A percentile compares a stretch with the other conserved stretches of the same genome.
These are phyloP conservation scores for Pyrus hybrid DNA, from an alignment of 331 rosid species.

Conservation along the genomic window DNA sequence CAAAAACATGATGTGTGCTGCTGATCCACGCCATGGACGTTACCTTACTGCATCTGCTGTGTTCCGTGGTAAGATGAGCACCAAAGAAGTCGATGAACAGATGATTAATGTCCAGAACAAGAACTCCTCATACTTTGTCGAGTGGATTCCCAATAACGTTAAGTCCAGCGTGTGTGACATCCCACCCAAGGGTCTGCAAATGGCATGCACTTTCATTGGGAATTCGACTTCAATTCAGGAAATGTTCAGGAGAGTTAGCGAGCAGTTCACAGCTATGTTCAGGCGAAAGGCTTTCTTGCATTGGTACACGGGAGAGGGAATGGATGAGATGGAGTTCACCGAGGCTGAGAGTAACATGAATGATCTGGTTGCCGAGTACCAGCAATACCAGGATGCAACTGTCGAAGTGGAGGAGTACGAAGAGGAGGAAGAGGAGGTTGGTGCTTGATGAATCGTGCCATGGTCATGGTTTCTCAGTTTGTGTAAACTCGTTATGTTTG, in stretches of 20 bases:
- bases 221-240: conserved; percentile 80
- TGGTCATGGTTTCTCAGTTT: conserved; percentile 3
- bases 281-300: conserved; percentile 89
- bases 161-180: conserved; percentile 81
- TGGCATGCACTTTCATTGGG: conserved; percentile 73
- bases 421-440: conserved; percentile 28
- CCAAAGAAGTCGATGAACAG: conserved; percentile 80
- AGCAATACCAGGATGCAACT: conserved; percentile 79
- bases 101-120: conserved; percentile 77
- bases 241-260: conserved; percentile 83
- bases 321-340: conserved; percentile 87
- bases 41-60: conserved; percentile 73
- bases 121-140: conserved; percentile 78
- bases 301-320: conserved; percentile 86
- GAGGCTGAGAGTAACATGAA: conserved; percentile 92
- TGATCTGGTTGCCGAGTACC: conserved; percentile 78
- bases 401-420: conserved; percentile 19
- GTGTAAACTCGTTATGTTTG: conserved; percentile 13
- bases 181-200: conserved; percentile 62
- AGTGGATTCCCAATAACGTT: conserved; percentile 79
- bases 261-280: conserved; percentile 83
- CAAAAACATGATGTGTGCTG: conserved; percentile 89
- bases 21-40: conserved; percentile 84
- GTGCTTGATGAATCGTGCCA: conserved; percentile 22
- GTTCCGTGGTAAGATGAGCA: conserved; percentile 90